These are phyloP conservation scores for Sapria himalayana DNA, from an alignment of 345 rosid genomes.

Conservation along the genomic window DNA sequence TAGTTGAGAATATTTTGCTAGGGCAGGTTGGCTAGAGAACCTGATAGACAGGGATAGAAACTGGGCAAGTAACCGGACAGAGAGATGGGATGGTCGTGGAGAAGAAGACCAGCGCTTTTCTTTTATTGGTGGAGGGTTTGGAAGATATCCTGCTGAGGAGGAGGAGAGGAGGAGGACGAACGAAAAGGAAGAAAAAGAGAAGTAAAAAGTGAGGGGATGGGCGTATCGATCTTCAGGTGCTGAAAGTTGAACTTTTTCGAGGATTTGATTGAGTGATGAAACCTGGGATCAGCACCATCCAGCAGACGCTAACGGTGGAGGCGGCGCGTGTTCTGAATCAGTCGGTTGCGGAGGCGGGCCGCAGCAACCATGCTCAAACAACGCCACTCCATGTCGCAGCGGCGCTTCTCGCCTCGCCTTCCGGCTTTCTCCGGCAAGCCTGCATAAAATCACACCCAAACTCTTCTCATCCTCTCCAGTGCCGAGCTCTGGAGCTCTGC, in stretches of 20 bases:
- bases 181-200: slow-evolving; percentile 4
- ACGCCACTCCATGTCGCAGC: slow-evolving; percentile 98
- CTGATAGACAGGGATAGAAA: slow-evolving; percentile 14
- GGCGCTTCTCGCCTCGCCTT: slow-evolving; percentile 50
- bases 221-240: not conserved
- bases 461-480: slow-evolving; percentile 97
- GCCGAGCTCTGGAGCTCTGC: slow-evolving; percentile 96
- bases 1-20: slow-evolving; percentile 8
- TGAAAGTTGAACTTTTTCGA: too few species aligned
- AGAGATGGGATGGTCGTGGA: slow-evolving; percentile 3
- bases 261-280: slow-evolving; percentile 34
- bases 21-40: slow-evolving; percentile 9
- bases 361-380: slow-evolving; percentile 86
- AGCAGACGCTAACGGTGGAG: slow-evolving; percentile 94
- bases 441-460: slow-evolving; percentile 96
- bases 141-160: slow-evolving; percentile 1
- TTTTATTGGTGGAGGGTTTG: too few species aligned
- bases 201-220: slow-evolving; percentile 4
- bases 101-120: too few species aligned
- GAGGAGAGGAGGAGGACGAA: slow-evolving; percentile 1
- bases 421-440: slow-evolving; percentile 88
- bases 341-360: slow-evolving; percentile 72
- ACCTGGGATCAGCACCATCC: slow-evolving; percentile 86
- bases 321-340: slow-evolving; percentile 77
- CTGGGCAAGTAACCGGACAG: not conserved